phyloP scores from a whole-genome alignment of 192 early-diverging fungal genomes.

The Entomortierella chlamydospora region DNA sequence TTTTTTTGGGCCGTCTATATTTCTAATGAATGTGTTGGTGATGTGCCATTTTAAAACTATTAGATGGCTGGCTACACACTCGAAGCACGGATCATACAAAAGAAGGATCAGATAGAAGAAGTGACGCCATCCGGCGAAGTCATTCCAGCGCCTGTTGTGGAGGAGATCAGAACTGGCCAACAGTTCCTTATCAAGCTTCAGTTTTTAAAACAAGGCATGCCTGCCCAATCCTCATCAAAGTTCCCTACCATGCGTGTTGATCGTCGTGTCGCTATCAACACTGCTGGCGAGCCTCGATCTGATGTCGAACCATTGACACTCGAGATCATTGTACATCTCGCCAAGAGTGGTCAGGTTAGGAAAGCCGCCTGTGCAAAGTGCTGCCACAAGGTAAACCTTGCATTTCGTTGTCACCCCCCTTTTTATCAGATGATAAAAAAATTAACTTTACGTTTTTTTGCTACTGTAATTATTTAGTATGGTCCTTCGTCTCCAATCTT shows the following conservation, averaged over 20 bases:
- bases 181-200: constrained; percentile 47
- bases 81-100: constrained; percentile 51
- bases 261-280: constrained; percentile 49
- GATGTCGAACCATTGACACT: constrained; percentile 35
- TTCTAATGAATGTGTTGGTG: too few relatives aligned
- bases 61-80: constrained; percentile 24
- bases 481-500: constrained; percentile 45
- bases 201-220: constrained; percentile 10
- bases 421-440: too few relatives aligned
- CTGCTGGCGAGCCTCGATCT: constrained; percentile 43
- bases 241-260: constrained; percentile 49
- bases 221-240: neutral
- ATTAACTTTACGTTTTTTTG: neutral
- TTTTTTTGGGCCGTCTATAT: too few relatives aligned
- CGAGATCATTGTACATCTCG: constrained; percentile 46
- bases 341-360: constrained; percentile 34
- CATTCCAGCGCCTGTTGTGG: constrained; percentile 15
- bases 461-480: constrained; percentile 14
- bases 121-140: constrained; percentile 8
- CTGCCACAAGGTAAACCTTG: constrained; percentile 39
- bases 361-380: constrained; percentile 51
- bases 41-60: too few relatives aligned
- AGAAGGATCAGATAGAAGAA: constrained; percentile 51
- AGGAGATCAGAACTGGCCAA: constrained; percentile 46
- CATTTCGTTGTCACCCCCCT: neutral